Percentiles rank a stretch among this genome's conserved stretches.
Conservation (phyloP, 495 filamentous ascomycete genomes). For the Xylaria sp. region DNA sequence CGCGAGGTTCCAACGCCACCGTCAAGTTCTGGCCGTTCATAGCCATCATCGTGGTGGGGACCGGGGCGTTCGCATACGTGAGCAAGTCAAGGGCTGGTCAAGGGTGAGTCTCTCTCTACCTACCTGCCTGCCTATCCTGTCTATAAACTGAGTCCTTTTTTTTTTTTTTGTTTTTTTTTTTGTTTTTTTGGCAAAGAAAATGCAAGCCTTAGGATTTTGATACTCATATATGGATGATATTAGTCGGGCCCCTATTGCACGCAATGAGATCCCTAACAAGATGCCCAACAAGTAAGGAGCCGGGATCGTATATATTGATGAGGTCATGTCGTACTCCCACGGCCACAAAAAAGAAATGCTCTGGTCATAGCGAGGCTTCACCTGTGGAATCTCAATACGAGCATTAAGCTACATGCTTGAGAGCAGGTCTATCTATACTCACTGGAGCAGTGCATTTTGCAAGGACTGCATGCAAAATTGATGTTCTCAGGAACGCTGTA, state of each 20-base stretch:
- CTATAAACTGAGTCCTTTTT: neutral
- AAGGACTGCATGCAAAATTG: neutral
- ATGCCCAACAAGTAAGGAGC: constrained; percentile 16
- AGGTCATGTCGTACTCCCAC: neutral
- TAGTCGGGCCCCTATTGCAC: constrained; percentile 26
- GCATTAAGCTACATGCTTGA: neutral
- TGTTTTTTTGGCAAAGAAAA: neutral
- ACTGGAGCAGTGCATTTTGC: neutral
- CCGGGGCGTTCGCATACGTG: constrained; percentile 55
- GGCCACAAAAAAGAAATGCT: neutral
- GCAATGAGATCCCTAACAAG: constrained; percentile 29
- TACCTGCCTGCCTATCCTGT: neutral
- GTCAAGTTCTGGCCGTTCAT: constrained; percentile 61
- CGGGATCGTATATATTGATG: neutral
- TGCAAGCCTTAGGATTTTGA: neutral
- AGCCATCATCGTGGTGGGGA: constrained; percentile 53
- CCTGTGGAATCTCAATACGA: neutral
- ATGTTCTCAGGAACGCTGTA: neutral
- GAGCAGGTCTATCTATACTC: neutral
- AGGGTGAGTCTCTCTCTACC: constrained; percentile 39
- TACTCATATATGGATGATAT: constrained; percentile 20
- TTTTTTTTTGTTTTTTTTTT: too few relatives aligned
- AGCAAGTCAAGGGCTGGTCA: constrained; percentile 44
- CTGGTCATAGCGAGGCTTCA: neutral
- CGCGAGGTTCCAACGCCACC: constrained; percentile 37